A percentile compares a stretch with the other conserved stretches of the same genome.
Evolutionary conservation across 805 yeast genomes (phyloP).

Genomic region (Pichia kluyveri): DNA sequence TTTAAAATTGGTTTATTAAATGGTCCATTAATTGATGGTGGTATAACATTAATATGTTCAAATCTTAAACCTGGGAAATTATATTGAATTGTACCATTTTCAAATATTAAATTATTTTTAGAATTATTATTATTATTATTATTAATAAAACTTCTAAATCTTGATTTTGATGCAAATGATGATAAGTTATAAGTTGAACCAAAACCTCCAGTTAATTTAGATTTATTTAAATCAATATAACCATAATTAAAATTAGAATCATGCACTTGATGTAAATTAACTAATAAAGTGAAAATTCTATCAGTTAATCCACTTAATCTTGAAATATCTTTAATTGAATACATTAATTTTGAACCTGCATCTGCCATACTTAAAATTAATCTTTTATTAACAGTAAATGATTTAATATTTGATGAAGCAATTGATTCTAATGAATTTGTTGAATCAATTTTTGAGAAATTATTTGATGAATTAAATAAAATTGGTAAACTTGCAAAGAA

Average conservation of each 20-base stretch:
- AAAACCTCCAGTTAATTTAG: slow-evolving; percentile 19
- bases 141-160: slow-evolving; percentile 10
- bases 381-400: slow-evolving; percentile 84
- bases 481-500: slow-evolving; percentile 86
- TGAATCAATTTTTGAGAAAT: neutral
- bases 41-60: slow-evolving; percentile 73
- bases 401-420: slow-evolving; percentile 53
- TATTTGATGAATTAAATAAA: slow-evolving; percentile 34
- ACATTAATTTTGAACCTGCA: slow-evolving; percentile 92
- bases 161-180: slow-evolving; percentile 24
- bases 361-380: slow-evolving; percentile 86
- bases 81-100: slow-evolving; percentile 64
- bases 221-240: slow-evolving; percentile 10
- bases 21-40: slow-evolving; percentile 56
- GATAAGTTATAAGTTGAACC: slow-evolving; percentile 22
- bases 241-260: slow-evolving; percentile 49
- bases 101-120: neutral
- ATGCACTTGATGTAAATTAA: slow-evolving; percentile 78
- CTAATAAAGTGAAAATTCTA: slow-evolving; percentile 65
- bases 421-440: slow-evolving; percentile 13
- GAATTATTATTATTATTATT: slow-evolving; percentile 37
- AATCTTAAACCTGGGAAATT: slow-evolving; percentile 73
- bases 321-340: slow-evolving; percentile 87
- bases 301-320: slow-evolving; percentile 87
- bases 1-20: slow-evolving; percentile 55